phyloP scores from a whole-genome alignment of 2,329 filamentous ascomycete genomes.

The Lachnellula suecica region DNA sequence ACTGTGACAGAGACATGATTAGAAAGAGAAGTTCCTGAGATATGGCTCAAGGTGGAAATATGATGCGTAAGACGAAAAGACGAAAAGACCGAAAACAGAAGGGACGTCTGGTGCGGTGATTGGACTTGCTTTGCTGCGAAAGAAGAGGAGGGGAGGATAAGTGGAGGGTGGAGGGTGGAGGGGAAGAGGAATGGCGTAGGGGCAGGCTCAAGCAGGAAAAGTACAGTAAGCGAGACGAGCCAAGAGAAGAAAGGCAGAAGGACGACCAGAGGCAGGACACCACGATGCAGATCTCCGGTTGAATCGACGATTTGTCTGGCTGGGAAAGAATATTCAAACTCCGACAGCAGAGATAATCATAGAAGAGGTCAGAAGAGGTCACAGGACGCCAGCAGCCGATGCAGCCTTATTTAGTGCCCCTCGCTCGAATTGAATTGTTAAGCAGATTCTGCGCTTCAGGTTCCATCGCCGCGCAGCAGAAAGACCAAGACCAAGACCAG shows the following conservation, averaged over 20 bases:
- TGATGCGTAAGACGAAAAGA: constrained; percentile 2
- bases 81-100: background rate
- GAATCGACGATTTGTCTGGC: background rate
- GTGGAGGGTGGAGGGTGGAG: background rate
- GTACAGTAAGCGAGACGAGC: background rate
- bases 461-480: too few species aligned
- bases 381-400: too few species aligned
- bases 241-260: too few species aligned
- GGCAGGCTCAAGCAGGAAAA: background rate
- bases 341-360: too few species aligned
- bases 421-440: too few species aligned
- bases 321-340: background rate
- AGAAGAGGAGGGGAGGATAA: background rate
- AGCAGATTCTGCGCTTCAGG: too few species aligned
- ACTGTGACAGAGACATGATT: constrained; percentile 76
- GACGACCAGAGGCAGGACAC: too few species aligned
- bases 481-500: too few species aligned
- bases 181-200: background rate
- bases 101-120: background rate
- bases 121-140: too few species aligned
- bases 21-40: constrained; percentile 2
- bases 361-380: background rate
- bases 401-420: too few species aligned
- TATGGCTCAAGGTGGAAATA: background rate
- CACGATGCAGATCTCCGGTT: background rate